Evolutionary conservation across 106 monocot species (phyloP), one percentile per base, ranked within the genome.

Genomic region (Dioscorea alata): DNA sequence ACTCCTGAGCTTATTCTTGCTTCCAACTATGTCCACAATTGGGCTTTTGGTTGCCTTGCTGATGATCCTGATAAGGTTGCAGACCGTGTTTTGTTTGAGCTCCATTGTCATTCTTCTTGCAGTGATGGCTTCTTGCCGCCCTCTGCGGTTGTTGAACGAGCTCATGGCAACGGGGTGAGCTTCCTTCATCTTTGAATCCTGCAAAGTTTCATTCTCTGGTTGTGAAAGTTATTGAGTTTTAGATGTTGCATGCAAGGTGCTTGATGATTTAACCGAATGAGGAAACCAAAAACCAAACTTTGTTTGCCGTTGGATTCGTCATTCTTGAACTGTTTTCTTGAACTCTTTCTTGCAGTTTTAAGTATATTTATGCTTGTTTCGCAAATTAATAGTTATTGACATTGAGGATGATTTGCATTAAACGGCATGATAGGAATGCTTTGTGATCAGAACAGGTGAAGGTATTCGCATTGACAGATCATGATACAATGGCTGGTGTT

Each of bases 111-210:
- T 50, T 84, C 84, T 3, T 60, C 51, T 8, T 76, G 70, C 73
- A 84, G 84, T 52, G 84, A 84, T 33, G 84, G 84, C 23, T 84
- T 80, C 65, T 67, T 80, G 50, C 74, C 84, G 4, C 84, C 84
- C 5, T 16, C 84, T 6, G 80, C 73, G 33, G 59, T 84, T 28
- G 84, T 84, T 20, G 76, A 84, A 73, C 73, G 76, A 70, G 84
- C 84, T 9, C 80, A 84, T 34, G 32, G 48, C 50, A 84, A 77
- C 19, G 76, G 80, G 84, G 84, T 80, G 59, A 76, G 80, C 50
- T 61, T 35, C 35, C 21, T 24, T 9, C 21, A 13, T 14, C 42
- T 65, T 35, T 2, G 19, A 35, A 65, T 42, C 19, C 17, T 5
- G 34, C 14, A n/a, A n/a, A 18, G 12, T 48, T 42, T 18, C 4